A percentile compares a stretch with the other conserved stretches of the same genome.
Conservation (phyloP, 345 rosid genomes). For the Salix brachista region DNA sequence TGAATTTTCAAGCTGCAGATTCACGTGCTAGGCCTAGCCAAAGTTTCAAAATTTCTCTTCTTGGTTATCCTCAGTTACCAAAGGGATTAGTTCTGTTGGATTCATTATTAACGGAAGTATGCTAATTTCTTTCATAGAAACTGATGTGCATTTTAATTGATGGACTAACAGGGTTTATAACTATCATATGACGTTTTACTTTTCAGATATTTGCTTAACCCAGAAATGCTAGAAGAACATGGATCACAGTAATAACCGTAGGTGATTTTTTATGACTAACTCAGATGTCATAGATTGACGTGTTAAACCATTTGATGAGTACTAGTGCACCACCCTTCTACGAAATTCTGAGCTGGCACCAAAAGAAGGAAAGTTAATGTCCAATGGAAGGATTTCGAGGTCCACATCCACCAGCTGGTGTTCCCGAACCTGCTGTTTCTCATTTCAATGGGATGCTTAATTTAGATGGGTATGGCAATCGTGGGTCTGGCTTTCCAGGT, state of each 20-base stretch:
- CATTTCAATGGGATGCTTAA: constrained; percentile 35
- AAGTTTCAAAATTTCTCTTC: neutral
- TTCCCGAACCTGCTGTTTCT: constrained; percentile 34
- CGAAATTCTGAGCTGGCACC: constrained; percentile 17
- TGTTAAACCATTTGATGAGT: constrained; percentile 16
- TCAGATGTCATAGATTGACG: constrained; percentile 10
- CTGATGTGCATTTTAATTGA: neutral
- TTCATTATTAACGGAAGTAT: neutral
- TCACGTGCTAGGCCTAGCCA: neutral
- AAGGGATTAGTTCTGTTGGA: neutral
- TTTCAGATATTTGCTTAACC: constrained; percentile 13
- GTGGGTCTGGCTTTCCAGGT: constrained; percentile 39
- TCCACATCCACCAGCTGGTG: constrained; percentile 21
- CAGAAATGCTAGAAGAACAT: constrained; percentile 19
- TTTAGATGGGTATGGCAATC: constrained; percentile 41
- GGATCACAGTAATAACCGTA: constrained; percentile 1
- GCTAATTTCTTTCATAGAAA: neutral
- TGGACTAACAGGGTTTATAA: neutral
- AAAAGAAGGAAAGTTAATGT: constrained; percentile 15
- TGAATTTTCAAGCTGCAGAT: neutral
- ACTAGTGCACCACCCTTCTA: constrained; percentile 16
- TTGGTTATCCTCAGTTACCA: neutral
- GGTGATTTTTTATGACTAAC: constrained; percentile 7
- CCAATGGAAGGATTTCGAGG: constrained; percentile 52
- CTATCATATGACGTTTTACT: neutral